Base-by-base conservation (phyloP, 495 filamentous ascomycete species). In the Trichocladium antarcticum region DNA sequence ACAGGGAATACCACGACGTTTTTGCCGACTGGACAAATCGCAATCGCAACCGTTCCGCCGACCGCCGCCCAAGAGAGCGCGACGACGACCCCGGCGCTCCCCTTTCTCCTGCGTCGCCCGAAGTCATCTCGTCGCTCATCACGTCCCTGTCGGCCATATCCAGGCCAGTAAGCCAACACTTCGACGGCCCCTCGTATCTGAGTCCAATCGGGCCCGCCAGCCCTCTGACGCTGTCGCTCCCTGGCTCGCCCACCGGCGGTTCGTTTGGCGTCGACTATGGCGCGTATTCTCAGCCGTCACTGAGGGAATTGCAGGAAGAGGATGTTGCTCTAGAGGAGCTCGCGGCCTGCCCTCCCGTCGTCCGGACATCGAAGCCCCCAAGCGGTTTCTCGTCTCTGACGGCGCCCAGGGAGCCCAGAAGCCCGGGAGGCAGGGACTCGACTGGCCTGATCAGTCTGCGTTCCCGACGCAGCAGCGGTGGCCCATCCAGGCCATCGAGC, bases 91-190 rank as follows among this genome's bases (percentile, higher is more conserved):
- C 47, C 15, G 27, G 34, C 8, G 32, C 39, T 19, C 44, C 61
- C 5, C 32, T 54, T 22, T 65, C 75, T 38, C 78, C 87, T 38
- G 82, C 85, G 1, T 92, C 89, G 12, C 87, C 92, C 21, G 89
- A 94, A 65, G 85, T 98, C 41, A 97, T 98, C 52, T 89, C 85
- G 42, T 88, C 85, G 34, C 74, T 98, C 43, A 94, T 98, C 64
- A 89, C 88, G 43, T 92, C 89, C 4, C 77, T 98, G 15, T 88
- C 87, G 16, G 79, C 82, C 61, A 93, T 97, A 53, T 89, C 87
- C 0, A 73, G 78, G 40, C 84, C 87, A 19, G 74, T 83, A 51
- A 81, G 77, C 58, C 74, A 76, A 35, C 81, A 85, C 64, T 88
- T 89, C 59, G 85, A 90, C 40, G 53, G 57, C 39, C 57, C 61